These are phyloP conservation scores for Aspergillus kassunensis DNA, from an alignment of 495 filamentous ascomycete species.

Conservation along the genomic window DNA sequence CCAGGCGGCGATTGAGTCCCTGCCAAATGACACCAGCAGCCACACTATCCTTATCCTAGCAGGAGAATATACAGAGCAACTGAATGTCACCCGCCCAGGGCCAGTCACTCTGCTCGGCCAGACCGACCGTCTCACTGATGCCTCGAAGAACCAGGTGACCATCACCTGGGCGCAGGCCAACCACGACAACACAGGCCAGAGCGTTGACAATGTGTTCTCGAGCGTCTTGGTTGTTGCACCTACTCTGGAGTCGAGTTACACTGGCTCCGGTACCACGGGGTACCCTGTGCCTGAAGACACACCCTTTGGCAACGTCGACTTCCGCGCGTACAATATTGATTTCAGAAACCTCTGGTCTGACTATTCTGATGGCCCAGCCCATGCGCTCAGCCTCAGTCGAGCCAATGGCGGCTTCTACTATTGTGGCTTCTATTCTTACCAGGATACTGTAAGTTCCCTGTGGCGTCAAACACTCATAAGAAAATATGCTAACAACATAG, in stretches of 20 bases:
- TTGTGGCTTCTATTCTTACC: conserved; percentile 54
- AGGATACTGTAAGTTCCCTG: conserved; percentile 49
- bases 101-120: conserved; percentile 54
- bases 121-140: conserved; percentile 35
- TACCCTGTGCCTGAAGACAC: conserved; percentile 53
- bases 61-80: conserved; percentile 55
- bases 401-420: conserved; percentile 59
- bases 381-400: conserved; percentile 51
- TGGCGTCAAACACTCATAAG: too few relatives aligned
- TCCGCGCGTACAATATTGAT: conserved; percentile 57
- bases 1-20: conserved; percentile 49
- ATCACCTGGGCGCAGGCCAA: conserved; percentile 48
- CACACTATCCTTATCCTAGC: conserved; percentile 52
- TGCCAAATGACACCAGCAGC: conserved; percentile 47
- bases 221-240: conserved; percentile 53
- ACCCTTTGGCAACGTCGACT: conserved; percentile 54
- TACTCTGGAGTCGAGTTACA: conserved; percentile 52
- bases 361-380: conserved; percentile 50
- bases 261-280: conserved; percentile 53
- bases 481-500: conserved; percentile 19
- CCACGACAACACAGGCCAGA: conserved; percentile 35
- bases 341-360: conserved; percentile 54
- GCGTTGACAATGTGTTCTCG: conserved; percentile 54
- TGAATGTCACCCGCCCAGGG: conserved; percentile 55
- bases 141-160: conserved; percentile 43